These are phyloP conservation scores for Gaertneriomyces sp. DNA, from an alignment of 192 early-diverging fungal species.

Conservation along the genomic window DNA sequence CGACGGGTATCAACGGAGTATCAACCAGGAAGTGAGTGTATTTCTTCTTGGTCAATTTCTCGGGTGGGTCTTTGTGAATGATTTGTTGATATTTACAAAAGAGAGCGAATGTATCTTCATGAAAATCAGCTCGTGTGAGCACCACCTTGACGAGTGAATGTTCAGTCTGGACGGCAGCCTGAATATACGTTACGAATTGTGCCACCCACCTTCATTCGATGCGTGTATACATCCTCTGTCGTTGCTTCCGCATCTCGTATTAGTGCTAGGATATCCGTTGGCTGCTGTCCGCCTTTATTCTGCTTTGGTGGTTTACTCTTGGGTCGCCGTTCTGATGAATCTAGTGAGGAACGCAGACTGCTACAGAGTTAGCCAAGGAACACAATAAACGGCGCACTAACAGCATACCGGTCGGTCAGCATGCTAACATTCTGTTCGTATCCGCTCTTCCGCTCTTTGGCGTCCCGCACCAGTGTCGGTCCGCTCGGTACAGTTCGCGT, in stretches of 20 bases:
- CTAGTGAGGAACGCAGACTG: too few species aligned
- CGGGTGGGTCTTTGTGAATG: constrained; percentile 73
- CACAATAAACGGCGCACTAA: too few species aligned
- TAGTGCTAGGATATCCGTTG: constrained; percentile 8
- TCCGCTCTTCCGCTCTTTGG: too few species aligned
- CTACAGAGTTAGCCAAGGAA: too few species aligned
- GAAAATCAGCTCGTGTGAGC: constrained; percentile 63
- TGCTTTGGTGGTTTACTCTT: constrained; percentile 3
- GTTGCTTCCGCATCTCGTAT: constrained; percentile 17
- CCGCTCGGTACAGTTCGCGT: not conserved
- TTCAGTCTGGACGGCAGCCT: not conserved
- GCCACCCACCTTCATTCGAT: constrained; percentile 32
- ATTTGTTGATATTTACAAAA: constrained; percentile 77
- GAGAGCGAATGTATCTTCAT: constrained; percentile 69
- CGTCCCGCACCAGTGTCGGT: too few species aligned
- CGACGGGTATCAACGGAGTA: constrained; percentile 53
- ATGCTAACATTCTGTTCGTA: too few species aligned
- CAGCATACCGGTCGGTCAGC: too few species aligned
- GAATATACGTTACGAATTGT: not conserved
- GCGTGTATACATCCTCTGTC: constrained; percentile 11
- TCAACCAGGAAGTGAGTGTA: constrained; percentile 73
- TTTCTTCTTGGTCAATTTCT: constrained; percentile 43
- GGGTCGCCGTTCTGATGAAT: not conserved
- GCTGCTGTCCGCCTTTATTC: not conserved
- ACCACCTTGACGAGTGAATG: constrained; percentile 37